Percentiles rank a stretch among this genome's conserved stretches.
phyloP scores from a whole-genome alignment of 2,329 filamentous ascomycete species.

The Davidsoniella virescens region DNA sequence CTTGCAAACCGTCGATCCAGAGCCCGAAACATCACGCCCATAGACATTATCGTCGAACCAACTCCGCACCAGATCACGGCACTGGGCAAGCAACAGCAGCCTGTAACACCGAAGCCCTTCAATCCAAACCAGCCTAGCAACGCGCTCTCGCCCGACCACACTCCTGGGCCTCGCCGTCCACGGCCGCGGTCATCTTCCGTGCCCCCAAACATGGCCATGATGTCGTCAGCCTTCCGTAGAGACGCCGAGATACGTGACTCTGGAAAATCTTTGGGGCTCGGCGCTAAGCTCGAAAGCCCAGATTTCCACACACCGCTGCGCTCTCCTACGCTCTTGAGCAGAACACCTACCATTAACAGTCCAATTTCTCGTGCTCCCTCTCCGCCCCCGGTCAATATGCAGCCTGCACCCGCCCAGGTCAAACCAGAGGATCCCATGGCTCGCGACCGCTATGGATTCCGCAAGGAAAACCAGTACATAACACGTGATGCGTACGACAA shows the following conservation, averaged over 20 bases:
- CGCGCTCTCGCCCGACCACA: conserved; percentile 3
- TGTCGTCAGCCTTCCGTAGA: conserved; percentile 4
- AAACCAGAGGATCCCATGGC: conserved; percentile 32
- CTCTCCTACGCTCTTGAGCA: conserved; percentile 9
- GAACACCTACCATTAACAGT: conserved; percentile 10
- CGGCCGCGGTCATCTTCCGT: conserved; percentile 19
- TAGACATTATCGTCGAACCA: conserved; percentile 4
- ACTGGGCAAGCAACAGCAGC: conserved; percentile 3
- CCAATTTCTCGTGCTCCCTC: conserved; percentile 12
- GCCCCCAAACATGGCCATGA: conserved; percentile 19
- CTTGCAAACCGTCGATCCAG: conserved; percentile 6
- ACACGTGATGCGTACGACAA: conserved; percentile 60
- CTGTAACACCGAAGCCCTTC: conserved; percentile 1
- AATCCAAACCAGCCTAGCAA: background rate
- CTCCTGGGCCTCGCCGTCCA: conserved; percentile 4
- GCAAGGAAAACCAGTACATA: conserved; percentile 70
- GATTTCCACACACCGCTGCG: conserved; percentile 7
- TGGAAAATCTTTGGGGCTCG: conserved; percentile 29
- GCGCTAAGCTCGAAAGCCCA: background rate
- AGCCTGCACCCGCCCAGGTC: conserved; percentile 18
- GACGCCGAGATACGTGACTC: conserved; percentile 31
- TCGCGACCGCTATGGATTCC: conserved; percentile 82
- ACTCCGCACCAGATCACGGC: conserved; percentile 7
- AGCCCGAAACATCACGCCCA: conserved; percentile 10
- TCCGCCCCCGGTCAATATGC: conserved; percentile 15